A percentile compares a stretch with the other conserved stretches of the same genome.
phyloP scores from a whole-genome alignment of 129 eudicot genomes.

The Centella asiatica region DNA sequence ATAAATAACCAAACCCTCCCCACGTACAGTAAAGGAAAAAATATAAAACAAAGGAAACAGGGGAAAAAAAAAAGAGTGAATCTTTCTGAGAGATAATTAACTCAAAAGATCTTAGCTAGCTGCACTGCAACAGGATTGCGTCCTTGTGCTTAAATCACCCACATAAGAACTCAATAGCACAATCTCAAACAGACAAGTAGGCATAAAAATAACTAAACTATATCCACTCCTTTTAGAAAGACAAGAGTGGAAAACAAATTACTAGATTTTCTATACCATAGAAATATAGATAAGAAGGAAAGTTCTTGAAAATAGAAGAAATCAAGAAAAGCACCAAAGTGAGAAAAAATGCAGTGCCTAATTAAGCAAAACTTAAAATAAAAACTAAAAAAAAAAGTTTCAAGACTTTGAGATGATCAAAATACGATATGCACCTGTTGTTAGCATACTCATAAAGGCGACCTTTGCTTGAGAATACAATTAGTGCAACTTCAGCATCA shows the following conservation, averaged over 20 bases:
- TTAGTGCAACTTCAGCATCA: slow-evolving; percentile 89
- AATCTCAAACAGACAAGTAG: background rate
- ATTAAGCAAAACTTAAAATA: slow-evolving; percentile 2
- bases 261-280: slow-evolving; percentile 3
- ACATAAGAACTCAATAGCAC: slow-evolving; percentile 5
- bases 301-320: background rate
- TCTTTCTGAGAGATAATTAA: slow-evolving; percentile 28
- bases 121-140: slow-evolving; percentile 25
- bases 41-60: slow-evolving; percentile 20
- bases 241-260: slow-evolving; percentile 1
- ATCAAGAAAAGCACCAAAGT: background rate
- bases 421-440: slow-evolving; percentile 44
- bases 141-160: slow-evolving; percentile 25
- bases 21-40: background rate
- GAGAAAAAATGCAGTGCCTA: background rate
- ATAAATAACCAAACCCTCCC: slow-evolving; percentile 19
- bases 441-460: slow-evolving; percentile 96
- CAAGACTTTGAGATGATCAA: background rate
- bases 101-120: slow-evolving; percentile 23
- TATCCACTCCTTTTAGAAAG: slow-evolving; percentile 9
- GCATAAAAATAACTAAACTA: background rate
- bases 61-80: slow-evolving; percentile 35
- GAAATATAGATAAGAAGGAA: background rate
- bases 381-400: background rate
- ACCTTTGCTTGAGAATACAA: slow-evolving; percentile 85